These are phyloP conservation scores for Cyberlindnera mrakii DNA, from an alignment of 805 yeast species.

Conservation along the genomic window DNA sequence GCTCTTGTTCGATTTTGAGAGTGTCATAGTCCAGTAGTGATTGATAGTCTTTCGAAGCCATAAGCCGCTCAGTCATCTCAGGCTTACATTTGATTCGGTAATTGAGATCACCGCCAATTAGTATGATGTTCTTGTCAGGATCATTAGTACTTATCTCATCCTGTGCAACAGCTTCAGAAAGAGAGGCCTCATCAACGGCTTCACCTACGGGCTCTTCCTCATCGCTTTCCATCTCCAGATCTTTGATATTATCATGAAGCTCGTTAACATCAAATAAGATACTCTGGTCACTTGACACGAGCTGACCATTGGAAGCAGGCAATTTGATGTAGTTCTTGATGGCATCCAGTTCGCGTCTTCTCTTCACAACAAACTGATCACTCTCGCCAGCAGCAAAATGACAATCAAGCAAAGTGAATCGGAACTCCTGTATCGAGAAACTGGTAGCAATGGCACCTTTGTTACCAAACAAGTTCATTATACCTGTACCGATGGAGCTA, in stretches of 20 bases:
- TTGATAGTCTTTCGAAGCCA: slow-evolving; percentile 30
- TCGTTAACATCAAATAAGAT: slow-evolving; percentile 24
- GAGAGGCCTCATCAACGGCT: neutral
- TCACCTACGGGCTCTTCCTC: slow-evolving; percentile 8
- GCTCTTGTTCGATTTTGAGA: slow-evolving; percentile 29
- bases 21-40: slow-evolving; percentile 39
- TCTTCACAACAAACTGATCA: slow-evolving; percentile 28
- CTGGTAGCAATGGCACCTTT: slow-evolving; percentile 50
- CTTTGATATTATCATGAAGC: slow-evolving; percentile 6
- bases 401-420: slow-evolving; percentile 38
- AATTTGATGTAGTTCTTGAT: slow-evolving; percentile 26
- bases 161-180: neutral
- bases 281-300: slow-evolving; percentile 20
- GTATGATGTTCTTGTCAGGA: slow-evolving; percentile 18
- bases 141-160: slow-evolving; percentile 3
- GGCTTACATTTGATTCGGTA: slow-evolving; percentile 35
- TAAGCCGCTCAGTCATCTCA: slow-evolving; percentile 24
- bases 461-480: slow-evolving; percentile 53
- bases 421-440: slow-evolving; percentile 29
- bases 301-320: slow-evolving; percentile 19
- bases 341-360: slow-evolving; percentile 40
- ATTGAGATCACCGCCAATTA: slow-evolving; percentile 51
- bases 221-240: slow-evolving; percentile 1
- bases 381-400: slow-evolving; percentile 51
- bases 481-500: slow-evolving; percentile 49